phyloP scores from a whole-genome alignment of 192 early-diverging fungal species.

The Gaertneriomyces sp. region DNA sequence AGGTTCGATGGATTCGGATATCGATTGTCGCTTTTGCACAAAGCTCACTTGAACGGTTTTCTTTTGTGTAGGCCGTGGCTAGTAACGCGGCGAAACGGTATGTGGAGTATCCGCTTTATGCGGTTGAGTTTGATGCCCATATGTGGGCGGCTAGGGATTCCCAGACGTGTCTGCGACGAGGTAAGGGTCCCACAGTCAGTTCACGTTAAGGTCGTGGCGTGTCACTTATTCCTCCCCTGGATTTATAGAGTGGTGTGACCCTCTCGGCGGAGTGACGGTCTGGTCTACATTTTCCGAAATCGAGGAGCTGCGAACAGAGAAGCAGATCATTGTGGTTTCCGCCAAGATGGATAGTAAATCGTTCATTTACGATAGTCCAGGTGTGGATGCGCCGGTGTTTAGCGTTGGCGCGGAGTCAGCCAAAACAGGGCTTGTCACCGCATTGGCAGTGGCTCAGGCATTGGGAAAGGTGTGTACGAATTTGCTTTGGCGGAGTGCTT shows the following conservation, averaged over 20 bases:
- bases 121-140: slow-evolving; percentile 65
- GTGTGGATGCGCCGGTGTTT: slow-evolving; percentile 18
- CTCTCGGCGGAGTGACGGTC: slow-evolving; percentile 63
- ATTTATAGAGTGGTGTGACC: slow-evolving; percentile 56
- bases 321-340: slow-evolving; percentile 66
- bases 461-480: slow-evolving; percentile 53
- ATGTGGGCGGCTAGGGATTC: slow-evolving; percentile 71
- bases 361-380: slow-evolving; percentile 56
- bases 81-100: slow-evolving; percentile 49
- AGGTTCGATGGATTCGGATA: not conserved
- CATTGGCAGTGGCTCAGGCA: slow-evolving; percentile 68
- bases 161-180: slow-evolving; percentile 64
- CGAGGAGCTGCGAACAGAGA: slow-evolving; percentile 43
- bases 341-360: slow-evolving; percentile 62
- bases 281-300: slow-evolving; percentile 60
- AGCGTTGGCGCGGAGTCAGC: slow-evolving; percentile 53
- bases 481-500: not conserved
- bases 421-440: slow-evolving; percentile 58
- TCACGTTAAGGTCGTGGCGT: not conserved
- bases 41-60: not conserved
- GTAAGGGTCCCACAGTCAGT: slow-evolving; percentile 27
- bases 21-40: slow-evolving; percentile 3
- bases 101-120: slow-evolving; percentile 60
- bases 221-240: not conserved
- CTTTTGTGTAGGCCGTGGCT: slow-evolving; percentile 36